Evolutionary conservation across 257 asterid species (phyloP), one percentile per base, ranked within the genome.

Genomic region (Fraxinus cuspidata): DNA sequence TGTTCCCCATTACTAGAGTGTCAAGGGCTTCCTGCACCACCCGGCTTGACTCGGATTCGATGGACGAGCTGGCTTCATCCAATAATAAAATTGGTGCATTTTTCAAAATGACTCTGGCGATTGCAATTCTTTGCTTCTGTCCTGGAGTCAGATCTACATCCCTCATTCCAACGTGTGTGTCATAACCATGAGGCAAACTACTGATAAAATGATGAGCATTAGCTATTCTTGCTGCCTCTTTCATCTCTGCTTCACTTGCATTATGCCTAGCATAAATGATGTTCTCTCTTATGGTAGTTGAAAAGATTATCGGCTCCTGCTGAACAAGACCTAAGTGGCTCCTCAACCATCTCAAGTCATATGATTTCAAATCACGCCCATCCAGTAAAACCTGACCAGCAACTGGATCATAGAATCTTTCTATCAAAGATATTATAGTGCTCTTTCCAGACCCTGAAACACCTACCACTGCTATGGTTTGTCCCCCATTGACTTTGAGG

Each of bases 101-200:
- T 86, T 96, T 96, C 74, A 96, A 69, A 70, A 96, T 80, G 25
- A 96, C 99, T 70, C 99, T 83, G 63, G 99, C 99, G 53, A 96
- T 96, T 38, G 97, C 99, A 25, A 96, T 93, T 75, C 99, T 85
- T 83, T 96, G 99, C 78, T 96, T 96, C 82, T 96, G 99, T 32
- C 99, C 99, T 0, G 98, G 99, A 19, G 99, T 96, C 74, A 96
- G 88, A 91, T 96, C 98, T n/a, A 96, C 97, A 3, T 97, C 99
- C 88, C 99, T 89, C 99, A 96, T 96, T 74, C 99, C 99, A 23
- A 96, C 97, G 71, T 96, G 98, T 10, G 99, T 96, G 84, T 96
- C 99, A 18, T 96, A 96, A n/a, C 99, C 99, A 53, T 96, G 97
- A 81, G 99, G 99, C 85, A 96, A 90, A 83, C 97, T 96, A 91